Conservation (phyloP, 1,284 basidiomycete species). For the Apiotrichum porosum region DNA sequence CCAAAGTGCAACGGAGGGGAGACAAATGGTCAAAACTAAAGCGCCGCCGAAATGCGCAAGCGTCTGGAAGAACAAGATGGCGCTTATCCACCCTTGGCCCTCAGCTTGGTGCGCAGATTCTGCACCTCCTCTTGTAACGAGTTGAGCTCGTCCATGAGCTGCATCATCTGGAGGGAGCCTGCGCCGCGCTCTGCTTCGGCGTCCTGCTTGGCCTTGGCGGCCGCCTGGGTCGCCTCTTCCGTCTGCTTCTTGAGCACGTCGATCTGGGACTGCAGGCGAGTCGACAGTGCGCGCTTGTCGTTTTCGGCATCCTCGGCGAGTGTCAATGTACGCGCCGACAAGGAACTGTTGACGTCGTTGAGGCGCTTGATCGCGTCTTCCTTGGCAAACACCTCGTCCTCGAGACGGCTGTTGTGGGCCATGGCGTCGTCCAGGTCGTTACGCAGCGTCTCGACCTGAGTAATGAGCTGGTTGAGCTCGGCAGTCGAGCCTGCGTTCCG, state of each 20-base stretch:
- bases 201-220: slow-evolving; percentile 19
- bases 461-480: no score
- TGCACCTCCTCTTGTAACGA: slow-evolving; percentile 46
- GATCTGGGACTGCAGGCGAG: slow-evolving; percentile 33
- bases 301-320: slow-evolving; percentile 68
- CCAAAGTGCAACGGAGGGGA: no score
- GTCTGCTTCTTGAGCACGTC: slow-evolving; percentile 31
- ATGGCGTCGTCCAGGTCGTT: slow-evolving; percentile 58
- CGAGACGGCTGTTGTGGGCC: slow-evolving; percentile 60
- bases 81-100: no score
- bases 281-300: slow-evolving; percentile 29
- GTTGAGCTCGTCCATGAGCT: slow-evolving; percentile 49
- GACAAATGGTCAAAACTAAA: no score
- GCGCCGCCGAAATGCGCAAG: no score
- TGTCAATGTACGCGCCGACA: slow-evolving; percentile 65
- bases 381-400: slow-evolving; percentile 61
- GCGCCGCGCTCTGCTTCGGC: slow-evolving; percentile 37
- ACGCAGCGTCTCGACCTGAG: slow-evolving; percentile 61
- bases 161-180: slow-evolving; percentile 43
- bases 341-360: slow-evolving; percentile 66
- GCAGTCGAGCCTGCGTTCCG: no score
- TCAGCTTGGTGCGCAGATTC: slow-evolving; percentile 38
- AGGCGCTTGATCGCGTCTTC: slow-evolving; percentile 66
- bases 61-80: no score
- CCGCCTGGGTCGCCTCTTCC: slow-evolving; percentile 15